Conservation (phyloP, 345 rosid species). For the Erucastrum elatum region DNA sequence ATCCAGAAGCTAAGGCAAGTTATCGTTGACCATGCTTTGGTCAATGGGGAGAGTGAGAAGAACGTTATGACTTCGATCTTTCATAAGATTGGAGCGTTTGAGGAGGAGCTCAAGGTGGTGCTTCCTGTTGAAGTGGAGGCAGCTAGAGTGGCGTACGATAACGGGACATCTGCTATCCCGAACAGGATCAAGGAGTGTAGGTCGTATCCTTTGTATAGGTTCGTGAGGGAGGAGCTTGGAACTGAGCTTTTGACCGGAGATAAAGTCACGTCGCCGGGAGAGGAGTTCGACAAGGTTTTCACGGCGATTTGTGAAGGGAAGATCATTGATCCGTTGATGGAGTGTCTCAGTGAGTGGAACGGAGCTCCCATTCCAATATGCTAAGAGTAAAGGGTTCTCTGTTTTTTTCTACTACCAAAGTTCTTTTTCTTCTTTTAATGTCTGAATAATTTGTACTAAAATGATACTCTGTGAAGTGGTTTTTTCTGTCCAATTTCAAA, state of each 20-base stretch:
- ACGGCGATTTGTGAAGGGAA: conserved; percentile 63
- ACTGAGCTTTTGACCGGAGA: conserved; percentile 64
- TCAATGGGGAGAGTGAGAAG: conserved; percentile 58
- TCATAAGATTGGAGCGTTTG: conserved; percentile 61
- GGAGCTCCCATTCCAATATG: conserved; percentile 70
- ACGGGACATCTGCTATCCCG: conserved; percentile 49
- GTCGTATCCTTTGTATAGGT: conserved; percentile 69
- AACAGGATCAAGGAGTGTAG: conserved; percentile 71
- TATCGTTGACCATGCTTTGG: conserved; percentile 60
- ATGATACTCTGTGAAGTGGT: conserved; percentile 28
- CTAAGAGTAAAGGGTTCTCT: conserved; percentile 22
- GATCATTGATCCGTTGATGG: conserved; percentile 65
- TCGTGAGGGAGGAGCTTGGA: conserved; percentile 61
- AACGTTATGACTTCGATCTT: conserved; percentile 52
- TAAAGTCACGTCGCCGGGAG: conserved; percentile 62
- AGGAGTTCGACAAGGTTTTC: conserved; percentile 70
- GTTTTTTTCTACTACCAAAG: neutral
- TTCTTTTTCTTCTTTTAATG: neutral
- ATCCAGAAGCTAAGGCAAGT: conserved; percentile 65
- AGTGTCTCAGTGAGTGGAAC: conserved; percentile 69
- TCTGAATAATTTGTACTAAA: conserved; percentile 31
- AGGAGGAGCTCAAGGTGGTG: conserved; percentile 54
- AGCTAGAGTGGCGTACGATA: conserved; percentile 51
- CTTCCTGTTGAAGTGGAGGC: conserved; percentile 64
- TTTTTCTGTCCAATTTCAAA: conserved; percentile 18